phyloP scores from a whole-genome alignment of 805 yeast species.

The Scheffersomyces coipomensis region DNA sequence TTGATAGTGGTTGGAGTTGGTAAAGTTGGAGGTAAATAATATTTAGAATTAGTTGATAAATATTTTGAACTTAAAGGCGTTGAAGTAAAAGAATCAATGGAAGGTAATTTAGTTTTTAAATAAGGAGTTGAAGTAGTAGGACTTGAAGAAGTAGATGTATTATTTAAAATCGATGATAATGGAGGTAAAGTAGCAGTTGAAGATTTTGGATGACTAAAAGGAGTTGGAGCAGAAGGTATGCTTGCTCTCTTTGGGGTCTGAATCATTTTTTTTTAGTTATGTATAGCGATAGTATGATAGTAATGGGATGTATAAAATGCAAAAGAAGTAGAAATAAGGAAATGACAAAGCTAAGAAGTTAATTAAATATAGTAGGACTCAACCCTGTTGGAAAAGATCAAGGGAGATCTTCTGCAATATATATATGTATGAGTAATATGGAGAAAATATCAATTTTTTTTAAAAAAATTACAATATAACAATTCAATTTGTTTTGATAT shows the following conservation, averaged over 20 bases:
- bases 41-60: background rate
- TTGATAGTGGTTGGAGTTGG: background rate
- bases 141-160: constrained; percentile 3
- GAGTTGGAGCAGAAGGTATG: constrained; percentile 19
- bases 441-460: no score
- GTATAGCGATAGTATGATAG: no score
- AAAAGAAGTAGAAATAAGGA: no score
- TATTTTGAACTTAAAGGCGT: constrained; percentile 15
- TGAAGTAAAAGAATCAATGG: constrained; percentile 19
- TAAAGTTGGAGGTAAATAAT: background rate
- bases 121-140: background rate
- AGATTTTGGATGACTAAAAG: constrained; percentile 18
- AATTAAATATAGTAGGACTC: no score
- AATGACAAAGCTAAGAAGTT: no score
- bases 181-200: constrained; percentile 30
- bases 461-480: no score
- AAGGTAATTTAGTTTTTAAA: constrained; percentile 19
- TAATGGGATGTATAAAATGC: no score
- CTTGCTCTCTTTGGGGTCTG: constrained; percentile 36
- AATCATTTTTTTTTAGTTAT: no score
- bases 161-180: constrained; percentile 30
- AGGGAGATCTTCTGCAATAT: no score
- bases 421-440: no score
- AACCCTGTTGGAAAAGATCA: no score
- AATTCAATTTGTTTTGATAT: no score